Base-by-base conservation (phyloP, 345 rosid species). In the Aurinia saxatilis region DNA sequence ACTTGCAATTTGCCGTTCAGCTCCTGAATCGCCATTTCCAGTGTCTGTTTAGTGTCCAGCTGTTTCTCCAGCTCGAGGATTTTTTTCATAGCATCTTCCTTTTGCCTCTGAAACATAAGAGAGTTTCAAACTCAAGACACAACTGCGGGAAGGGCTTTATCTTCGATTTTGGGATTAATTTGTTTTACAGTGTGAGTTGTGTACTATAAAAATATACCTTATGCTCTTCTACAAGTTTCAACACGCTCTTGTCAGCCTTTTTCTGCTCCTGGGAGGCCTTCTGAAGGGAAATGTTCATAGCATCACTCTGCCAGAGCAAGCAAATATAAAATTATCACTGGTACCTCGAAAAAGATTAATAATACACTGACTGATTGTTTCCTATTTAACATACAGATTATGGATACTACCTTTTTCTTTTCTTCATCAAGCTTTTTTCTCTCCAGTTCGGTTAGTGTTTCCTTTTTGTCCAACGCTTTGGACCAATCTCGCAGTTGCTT, bases 21-120 rank as follows among this genome's bases (percentile, higher is more conserved):
- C 57, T 89, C 98, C 72, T 79, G 81, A 60, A 92, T 92, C 75
- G 84, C 98, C 91, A 89, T 82, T 66, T 92, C 89, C 57, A 92
- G 36, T 76, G 86, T 84, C 75, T 92, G 95, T 67, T 85, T 87
- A 8, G 79, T 85, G 55, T 85, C 91, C 54, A 90, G 76, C 76
- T 90, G 82, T 53, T 71, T 78, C 77, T 92, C 90, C 60, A 89
- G 79, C 67, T 65, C 64, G 57, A 92, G 81, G 34, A 92, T 80
- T 78, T 79, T 87, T 23, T 51, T 69, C 29, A 87, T 50, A 41
- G 85, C 88, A 56, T 77, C 85, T 72, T 89, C 83, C 54, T 87
- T 92, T 76, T 89, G 88, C 79, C 93, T 86, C 98, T 86, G 80
- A 44, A 78, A 45, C 41, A 58, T 13, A 17, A 10, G 17, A 37